Base-by-base conservation (phyloP, 495 filamentous ascomycete genomes). In the Tuber aestivum region DNA sequence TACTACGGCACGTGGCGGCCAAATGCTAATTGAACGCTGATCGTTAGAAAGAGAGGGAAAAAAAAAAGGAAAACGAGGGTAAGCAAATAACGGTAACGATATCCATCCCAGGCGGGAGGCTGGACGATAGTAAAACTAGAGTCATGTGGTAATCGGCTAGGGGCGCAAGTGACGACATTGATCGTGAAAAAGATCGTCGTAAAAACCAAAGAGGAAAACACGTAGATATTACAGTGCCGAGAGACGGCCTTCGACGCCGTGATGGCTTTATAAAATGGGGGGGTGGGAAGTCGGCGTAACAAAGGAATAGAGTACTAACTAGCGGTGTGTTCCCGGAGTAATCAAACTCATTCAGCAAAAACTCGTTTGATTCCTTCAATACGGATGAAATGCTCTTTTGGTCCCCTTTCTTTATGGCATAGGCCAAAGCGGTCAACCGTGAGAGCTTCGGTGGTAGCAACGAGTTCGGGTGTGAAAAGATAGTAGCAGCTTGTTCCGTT, bases 301-400 rank as follows among this genome's bases (percentile, higher is more conserved):
- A 75, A 69, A n/a, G 79, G 44, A 76, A 70, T 83, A 69, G 75
- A 65, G 45, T 70, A 78, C 89, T 86, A 83, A 91, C 90, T 76
- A 92, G 83, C 16, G 93, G 92, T n/a, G 95, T 96, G 83, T 97
- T 97, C 40, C 93, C 93, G 18, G 91, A 92, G 82, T 97, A 97
- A 83, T 97, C 94, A 56, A 89, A 88, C 74, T 90, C 89, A 80
- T 92, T 92, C 21, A 97, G 85, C 27, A 97, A 85, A 85, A 89
- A 90, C 75, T 89, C 86, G 70, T 84, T 85, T 75, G 92, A 91
- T 9, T 87, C 87, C 41, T 89, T 89, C 73, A 97, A 85, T 56
- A 97, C 87, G 56, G 90, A 87, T 40, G 86, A 77, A 9, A 93
- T 90, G 10, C 87, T 87, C 40, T 87, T 83, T 42, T 91, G 82